Percentiles rank a stretch among this genome's conserved stretches.
Evolutionary conservation across 305 asterid species (phyloP).

Genomic region (Nicotiana rustica): DNA sequence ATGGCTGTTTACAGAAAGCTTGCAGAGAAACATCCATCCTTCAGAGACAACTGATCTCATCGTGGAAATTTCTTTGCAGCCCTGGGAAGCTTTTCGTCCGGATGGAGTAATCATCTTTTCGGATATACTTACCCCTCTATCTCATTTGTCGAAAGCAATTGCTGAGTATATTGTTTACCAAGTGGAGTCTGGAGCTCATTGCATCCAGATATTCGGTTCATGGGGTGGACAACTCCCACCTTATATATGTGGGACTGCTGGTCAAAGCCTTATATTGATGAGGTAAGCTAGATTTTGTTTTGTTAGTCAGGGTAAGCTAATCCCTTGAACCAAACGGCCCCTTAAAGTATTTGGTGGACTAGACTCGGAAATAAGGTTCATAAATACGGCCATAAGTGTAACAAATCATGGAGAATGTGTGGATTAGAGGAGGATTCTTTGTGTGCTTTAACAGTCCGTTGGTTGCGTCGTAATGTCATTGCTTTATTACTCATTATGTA

Average conservation of each 20-base stretch:
- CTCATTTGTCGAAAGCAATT: conserved; percentile 80
- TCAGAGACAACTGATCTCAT: conserved; percentile 99
- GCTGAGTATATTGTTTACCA: conserved; percentile 83
- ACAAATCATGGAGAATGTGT: conserved; percentile 8
- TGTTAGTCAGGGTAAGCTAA: not conserved
- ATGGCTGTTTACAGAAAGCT: conserved; percentile 97
- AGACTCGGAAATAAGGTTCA: not conserved
- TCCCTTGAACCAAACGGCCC: too few relatives aligned
- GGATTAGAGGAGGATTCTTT: conserved; percentile 12
- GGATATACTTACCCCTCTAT: conserved; percentile 90
- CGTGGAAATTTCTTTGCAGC: conserved; percentile 99
- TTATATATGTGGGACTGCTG: conserved; percentile 80
- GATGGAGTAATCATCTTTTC: conserved; percentile 98
- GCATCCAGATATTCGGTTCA: conserved; percentile 93
- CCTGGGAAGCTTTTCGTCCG: conserved; percentile 96
- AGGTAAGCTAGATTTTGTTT: conserved; percentile 56
- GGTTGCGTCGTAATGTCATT: conserved; percentile 6
- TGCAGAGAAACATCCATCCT: conserved; percentile 93
- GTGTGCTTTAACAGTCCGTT: not conserved
- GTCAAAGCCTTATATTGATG: conserved; percentile 93
- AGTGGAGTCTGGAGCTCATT: conserved; percentile 94
- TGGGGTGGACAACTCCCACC: conserved; percentile 99
- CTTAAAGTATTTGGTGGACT: not conserved
- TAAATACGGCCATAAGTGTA: not conserved
- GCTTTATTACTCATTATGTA: not conserved